phyloP scores from a whole-genome alignment of 441 rosid species.

The Populus trichocarpa region DNA sequence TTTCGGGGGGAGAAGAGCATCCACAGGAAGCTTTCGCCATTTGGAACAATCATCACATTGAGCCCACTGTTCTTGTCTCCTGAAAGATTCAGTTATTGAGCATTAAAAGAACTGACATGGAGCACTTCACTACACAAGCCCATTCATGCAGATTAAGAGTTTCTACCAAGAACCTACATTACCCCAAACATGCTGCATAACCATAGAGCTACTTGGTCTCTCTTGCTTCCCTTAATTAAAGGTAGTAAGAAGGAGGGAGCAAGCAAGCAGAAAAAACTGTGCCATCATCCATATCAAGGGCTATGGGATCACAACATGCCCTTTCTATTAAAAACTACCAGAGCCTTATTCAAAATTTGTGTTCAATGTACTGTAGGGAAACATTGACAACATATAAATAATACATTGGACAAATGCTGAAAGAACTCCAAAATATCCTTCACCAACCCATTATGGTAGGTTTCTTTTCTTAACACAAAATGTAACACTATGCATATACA shows the following conservation, averaged over 20 bases:
- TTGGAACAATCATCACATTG: conserved; percentile 57
- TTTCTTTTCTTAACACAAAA: neutral
- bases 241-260: neutral
- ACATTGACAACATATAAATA: neutral
- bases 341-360: neutral
- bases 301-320: neutral
- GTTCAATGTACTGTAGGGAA: neutral
- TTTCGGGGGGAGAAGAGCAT: conserved; percentile 69
- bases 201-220: neutral
- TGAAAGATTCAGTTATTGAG: conserved; percentile 26
- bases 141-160: neutral
- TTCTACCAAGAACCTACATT: neutral
- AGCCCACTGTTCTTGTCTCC: conserved; percentile 38
- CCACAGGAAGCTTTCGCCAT: conserved; percentile 80
- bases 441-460: neutral
- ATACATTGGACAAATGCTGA: neutral
- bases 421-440: neutral
- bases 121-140: neutral
- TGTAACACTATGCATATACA: neutral
- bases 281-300: conserved; percentile 4
- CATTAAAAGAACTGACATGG: neutral
- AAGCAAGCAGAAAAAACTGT: neutral
- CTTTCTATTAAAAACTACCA: neutral
- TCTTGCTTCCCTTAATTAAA: neutral
- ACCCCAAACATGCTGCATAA: neutral